Percentiles rank a stretch among this genome's conserved stretches.
Evolutionary conservation across 495 filamentous ascomycete genomes (phyloP).

Genomic region (Apiosordaria backusii): DNA sequence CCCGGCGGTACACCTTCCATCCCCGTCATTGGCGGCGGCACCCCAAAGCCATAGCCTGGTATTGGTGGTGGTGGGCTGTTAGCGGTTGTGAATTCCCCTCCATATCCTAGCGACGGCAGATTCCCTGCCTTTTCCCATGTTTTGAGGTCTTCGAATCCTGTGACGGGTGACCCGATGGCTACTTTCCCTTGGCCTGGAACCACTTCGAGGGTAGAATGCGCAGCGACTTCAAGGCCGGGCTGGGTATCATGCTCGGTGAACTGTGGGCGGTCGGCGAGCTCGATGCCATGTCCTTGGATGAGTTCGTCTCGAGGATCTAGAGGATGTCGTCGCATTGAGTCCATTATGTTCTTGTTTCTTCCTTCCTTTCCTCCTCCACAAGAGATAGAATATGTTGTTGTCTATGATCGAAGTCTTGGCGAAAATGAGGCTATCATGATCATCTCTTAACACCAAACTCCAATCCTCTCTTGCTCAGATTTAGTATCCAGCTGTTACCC

Average conservation of each 20-base stretch:
- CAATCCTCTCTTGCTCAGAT: background rate
- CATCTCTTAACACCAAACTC: background rate
- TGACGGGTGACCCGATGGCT: background rate
- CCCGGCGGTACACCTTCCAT: background rate
- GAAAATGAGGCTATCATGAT: background rate
- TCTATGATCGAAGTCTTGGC: background rate
- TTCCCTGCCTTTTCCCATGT: background rate
- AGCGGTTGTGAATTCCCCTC: background rate
- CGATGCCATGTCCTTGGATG: constrained; percentile 16
- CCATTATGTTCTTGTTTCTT: background rate
- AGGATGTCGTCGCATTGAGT: background rate
- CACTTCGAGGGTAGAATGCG: constrained; percentile 17
- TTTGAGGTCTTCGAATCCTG: background rate
- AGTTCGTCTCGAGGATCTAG: constrained; percentile 4
- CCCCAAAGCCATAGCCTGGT: background rate
- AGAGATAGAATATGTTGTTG: background rate
- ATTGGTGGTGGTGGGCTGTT: background rate
- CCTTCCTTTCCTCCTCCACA: background rate
- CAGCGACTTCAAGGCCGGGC: constrained; percentile 14
- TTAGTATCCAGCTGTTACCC: background rate
- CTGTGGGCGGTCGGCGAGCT: constrained; percentile 7
- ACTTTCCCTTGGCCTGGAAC: background rate
- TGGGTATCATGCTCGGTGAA: constrained; percentile 7
- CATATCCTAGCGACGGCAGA: background rate
- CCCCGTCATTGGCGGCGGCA: background rate